phyloP scores from a whole-genome alignment of 2,329 filamentous ascomycete genomes.

The Cordyceps fumosorosea region DNA sequence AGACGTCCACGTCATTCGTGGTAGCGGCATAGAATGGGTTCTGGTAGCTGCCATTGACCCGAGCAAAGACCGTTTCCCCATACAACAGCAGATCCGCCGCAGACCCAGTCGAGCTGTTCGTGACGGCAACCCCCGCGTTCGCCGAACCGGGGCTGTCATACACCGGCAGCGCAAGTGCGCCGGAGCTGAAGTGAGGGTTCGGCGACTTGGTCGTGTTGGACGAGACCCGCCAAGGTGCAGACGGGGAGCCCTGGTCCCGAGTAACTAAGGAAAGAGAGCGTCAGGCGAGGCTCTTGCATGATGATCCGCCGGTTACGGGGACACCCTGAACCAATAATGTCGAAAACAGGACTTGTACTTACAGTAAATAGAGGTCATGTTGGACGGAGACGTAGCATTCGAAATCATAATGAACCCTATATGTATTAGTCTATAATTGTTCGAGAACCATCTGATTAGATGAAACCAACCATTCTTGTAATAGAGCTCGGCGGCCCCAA shows the following conservation, averaged over 20 bases:
- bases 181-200: background rate
- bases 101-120: too few relatives aligned
- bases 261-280: background rate
- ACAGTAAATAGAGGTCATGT: background rate
- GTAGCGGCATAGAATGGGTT: background rate
- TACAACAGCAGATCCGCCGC: too few relatives aligned
- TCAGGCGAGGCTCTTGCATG: background rate
- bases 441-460: background rate
- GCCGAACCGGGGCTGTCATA: too few relatives aligned
- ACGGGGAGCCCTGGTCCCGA: background rate
- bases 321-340: too few relatives aligned
- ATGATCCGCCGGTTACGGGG: too few relatives aligned
- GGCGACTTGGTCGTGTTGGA: background rate
- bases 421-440: background rate
- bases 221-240: background rate
- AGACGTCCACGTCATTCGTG: background rate
- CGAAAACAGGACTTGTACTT: background rate
- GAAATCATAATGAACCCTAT: background rate
- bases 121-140: too few relatives aligned
- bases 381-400: background rate
- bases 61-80: background rate
- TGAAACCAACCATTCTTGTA: background rate
- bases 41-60: background rate
- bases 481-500: background rate
- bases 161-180: background rate